A percentile compares a stretch with the other conserved stretches of the same genome.
Conservation (phyloP, 2,329 filamentous ascomycete genomes). For the Fusarium miscanthi region DNA sequence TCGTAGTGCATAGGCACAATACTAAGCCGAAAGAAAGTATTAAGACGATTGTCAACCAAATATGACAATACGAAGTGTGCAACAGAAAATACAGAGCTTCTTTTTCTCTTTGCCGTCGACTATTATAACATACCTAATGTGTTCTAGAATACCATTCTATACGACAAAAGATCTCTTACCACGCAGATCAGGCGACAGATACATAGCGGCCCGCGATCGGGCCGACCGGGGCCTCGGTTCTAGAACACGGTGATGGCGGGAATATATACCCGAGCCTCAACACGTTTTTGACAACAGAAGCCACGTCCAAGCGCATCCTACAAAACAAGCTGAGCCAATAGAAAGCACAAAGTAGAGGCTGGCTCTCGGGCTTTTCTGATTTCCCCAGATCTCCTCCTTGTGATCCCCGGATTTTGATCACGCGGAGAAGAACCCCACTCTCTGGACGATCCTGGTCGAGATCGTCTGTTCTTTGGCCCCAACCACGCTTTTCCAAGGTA, state of each 20-base stretch:
- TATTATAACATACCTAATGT: no score
- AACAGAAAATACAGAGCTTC: no score
- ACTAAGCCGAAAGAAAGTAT: no score
- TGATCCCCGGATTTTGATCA: background rate
- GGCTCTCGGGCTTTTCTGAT: background rate
- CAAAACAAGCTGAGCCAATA: background rate
- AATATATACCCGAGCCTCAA: background rate
- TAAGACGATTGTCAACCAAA: no score
- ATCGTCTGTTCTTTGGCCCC: slow-evolving; percentile 6
- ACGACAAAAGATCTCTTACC: background rate
- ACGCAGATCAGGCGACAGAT: background rate
- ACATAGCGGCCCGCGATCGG: background rate
- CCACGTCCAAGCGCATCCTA: background rate
- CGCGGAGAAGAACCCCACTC: background rate
- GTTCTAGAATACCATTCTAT: no score
- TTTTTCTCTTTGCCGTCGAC: no score
- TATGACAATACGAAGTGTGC: no score
- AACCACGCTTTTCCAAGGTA: background rate
- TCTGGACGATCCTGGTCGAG: background rate
- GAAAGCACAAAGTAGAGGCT: fast-evolving
- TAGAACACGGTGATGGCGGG: background rate
- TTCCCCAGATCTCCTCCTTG: background rate
- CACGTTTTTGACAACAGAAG: background rate
- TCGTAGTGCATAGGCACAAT: no score
- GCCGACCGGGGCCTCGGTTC: background rate